These are phyloP conservation scores for Rhamnella rubrinervis DNA, from an alignment of 331 rosid species.

Conservation along the genomic window DNA sequence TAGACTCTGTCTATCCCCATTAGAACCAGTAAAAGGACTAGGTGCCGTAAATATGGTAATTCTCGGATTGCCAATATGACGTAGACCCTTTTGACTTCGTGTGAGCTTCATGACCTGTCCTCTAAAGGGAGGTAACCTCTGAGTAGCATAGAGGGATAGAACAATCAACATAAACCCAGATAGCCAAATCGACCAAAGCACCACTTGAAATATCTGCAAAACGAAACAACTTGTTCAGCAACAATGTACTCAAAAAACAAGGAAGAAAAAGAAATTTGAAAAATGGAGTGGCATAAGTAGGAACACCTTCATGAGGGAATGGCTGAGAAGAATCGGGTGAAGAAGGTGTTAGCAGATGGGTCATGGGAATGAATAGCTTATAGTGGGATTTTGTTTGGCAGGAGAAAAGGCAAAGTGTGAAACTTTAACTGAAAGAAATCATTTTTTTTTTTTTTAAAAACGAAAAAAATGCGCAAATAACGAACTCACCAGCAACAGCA, in stretches of 20 bases:
- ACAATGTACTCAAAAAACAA: not conserved
- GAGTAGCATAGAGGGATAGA: conserved; percentile 71
- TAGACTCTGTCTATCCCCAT: conserved; percentile 54
- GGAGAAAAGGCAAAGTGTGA: conserved; percentile 22
- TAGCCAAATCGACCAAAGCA: conserved; percentile 77
- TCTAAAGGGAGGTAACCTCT: conserved; percentile 49
- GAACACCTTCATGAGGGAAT: conserved; percentile 64
- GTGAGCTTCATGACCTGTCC: conserved; percentile 33
- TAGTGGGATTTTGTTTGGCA: not conserved
- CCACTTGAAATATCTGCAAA: conserved; percentile 47
- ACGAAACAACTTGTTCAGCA: conserved; percentile 13
- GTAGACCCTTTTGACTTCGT: conserved; percentile 9
- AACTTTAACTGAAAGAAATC: conserved; percentile 60
- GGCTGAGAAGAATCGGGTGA: conserved; percentile 26
- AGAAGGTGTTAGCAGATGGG: not conserved
- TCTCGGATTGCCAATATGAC: conserved; percentile 32
- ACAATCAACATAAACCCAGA: conserved; percentile 61
- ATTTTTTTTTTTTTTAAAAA: not conserved
- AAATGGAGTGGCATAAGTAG: conserved; percentile 6
- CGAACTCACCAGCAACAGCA: conserved; percentile 53
- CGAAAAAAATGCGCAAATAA: conserved; percentile 39
- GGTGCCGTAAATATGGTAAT: conserved; percentile 78
- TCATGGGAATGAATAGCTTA: not conserved
- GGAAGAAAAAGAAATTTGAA: not conserved
- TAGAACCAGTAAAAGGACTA: conserved; percentile 55